These are phyloP conservation scores for Groenewaldozyma salmanticensis DNA, from an alignment of 805 yeast species.

Conservation along the genomic window DNA sequence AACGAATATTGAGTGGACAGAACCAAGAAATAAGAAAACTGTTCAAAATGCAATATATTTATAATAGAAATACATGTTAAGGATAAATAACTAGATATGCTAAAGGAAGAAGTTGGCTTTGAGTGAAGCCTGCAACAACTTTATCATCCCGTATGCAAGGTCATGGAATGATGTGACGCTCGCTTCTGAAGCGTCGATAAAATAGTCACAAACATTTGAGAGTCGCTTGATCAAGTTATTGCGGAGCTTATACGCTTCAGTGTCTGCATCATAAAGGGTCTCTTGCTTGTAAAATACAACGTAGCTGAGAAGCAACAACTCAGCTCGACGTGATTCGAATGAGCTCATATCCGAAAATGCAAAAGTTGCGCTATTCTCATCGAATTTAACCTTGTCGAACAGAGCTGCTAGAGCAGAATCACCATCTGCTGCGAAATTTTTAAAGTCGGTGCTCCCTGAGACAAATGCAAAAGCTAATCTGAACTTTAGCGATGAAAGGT, in stretches of 20 bases:
- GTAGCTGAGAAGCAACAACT: neutral
- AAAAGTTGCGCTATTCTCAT: neutral
- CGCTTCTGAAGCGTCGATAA: neutral
- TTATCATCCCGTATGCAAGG: too few relatives aligned
- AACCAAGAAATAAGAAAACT: too few relatives aligned
- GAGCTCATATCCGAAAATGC: neutral
- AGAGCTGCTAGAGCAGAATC: neutral
- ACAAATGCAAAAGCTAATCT: neutral
- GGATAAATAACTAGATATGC: too few relatives aligned
- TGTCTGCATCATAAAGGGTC: neutral
- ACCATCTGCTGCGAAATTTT: neutral
- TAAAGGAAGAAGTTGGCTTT: too few relatives aligned
- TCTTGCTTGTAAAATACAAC: neutral
- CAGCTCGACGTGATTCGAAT: neutral
- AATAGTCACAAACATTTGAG: neutral
- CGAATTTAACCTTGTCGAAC: neutral
- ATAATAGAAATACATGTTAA: too few relatives aligned
- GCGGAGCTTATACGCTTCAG: neutral
- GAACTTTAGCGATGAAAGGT: neutral
- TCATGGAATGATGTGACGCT: too few relatives aligned
- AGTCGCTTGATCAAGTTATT: neutral
- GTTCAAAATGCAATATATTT: too few relatives aligned
- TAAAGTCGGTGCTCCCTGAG: neutral
- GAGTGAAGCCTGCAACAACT: too few relatives aligned
- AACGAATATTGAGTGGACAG: too few relatives aligned